phyloP scores from a whole-genome alignment of 805 yeast species.

The Candida anglica region DNA sequence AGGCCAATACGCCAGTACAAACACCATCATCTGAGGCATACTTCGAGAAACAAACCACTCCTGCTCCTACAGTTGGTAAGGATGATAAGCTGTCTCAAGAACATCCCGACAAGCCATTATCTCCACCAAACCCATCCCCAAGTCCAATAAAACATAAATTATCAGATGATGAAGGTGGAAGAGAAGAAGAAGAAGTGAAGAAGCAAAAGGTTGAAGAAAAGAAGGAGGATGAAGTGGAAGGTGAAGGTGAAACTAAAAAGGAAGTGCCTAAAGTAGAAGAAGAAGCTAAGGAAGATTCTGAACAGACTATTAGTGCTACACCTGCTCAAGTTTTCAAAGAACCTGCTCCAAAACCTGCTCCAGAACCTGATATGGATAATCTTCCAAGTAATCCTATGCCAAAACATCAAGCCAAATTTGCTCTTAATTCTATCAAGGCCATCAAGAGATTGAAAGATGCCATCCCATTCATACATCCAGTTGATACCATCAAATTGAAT shows the following conservation, averaged over 20 bases:
- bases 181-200: conserved; percentile 15
- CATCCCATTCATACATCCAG: conserved; percentile 83
- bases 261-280: conserved; percentile 3
- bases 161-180: conserved; percentile 24
- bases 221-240: conserved; percentile 5
- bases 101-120: conserved; percentile 34
- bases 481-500: conserved; percentile 81
- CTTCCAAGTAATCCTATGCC: conserved; percentile 68
- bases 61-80: not conserved
- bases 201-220: conserved; percentile 15
- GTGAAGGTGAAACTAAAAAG: conserved; percentile 2
- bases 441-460: conserved; percentile 91
- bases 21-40: conserved; percentile 31
- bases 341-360: conserved; percentile 75
- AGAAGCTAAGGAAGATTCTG: conserved; percentile 1
- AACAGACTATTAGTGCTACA: conserved; percentile 4
- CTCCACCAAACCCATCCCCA: conserved; percentile 45
- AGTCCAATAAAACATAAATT: conserved; percentile 32
- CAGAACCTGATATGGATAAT: conserved; percentile 69
- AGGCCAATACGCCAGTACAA: conserved; percentile 35
- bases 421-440: conserved; percentile 74
- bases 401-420: conserved; percentile 79
- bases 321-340: conserved; percentile 13
- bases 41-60: conserved; percentile 14
- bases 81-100: conserved; percentile 5